Base-by-base conservation (phyloP, 805 yeast genomes). In the Saccharomyces kudriavzevii region DNA sequence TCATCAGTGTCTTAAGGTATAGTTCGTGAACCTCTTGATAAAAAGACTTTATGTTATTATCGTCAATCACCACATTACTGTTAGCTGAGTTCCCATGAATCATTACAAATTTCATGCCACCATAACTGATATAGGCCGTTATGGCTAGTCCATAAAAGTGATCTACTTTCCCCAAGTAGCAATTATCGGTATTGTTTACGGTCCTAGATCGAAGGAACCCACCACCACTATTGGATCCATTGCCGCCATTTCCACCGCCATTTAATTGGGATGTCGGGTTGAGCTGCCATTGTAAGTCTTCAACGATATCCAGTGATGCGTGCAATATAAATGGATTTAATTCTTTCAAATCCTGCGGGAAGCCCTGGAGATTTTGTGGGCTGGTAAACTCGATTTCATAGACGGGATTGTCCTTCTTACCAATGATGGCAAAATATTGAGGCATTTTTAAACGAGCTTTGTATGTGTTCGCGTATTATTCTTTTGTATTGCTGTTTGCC, bases 241-340 rank as follows among this genome's bases (percentile, higher is more conserved):
- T 35, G 56, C 40, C 27, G 40, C 35, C 54, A 4, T 49, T 40
- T 22, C 56, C 53, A 11, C 58, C 54, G 17, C 54, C 53, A 14
- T 31, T 40, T 24, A 52, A 40, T 14, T 57, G 60, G 10, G 58
- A 47, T n/a, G 55, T 57, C 6, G 78, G 75, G 57, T 76, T 81
- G 9, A 80, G 75, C 49, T 81, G 79, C 92, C 96, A 90, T 65
- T 90, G 97, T 2, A 82, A 70, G 61, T 91, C 96, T 58, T 94
- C 97, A 0, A 94, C 83, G n/a, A 94, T 77, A 68, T 94, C 99
- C 40, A 94, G 70, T 1, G 98, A 82, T 0, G 97, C 81, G 65
- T 94, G 96, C 35, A 91, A 79, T 28, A 94, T 83, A 63, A 90
- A 92, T 24, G 97, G 97, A 59, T 86, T 83, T 40, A 92, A 71